Base-by-base conservation (phyloP, 805 yeast species). In the Candida namnaoensis region DNA sequence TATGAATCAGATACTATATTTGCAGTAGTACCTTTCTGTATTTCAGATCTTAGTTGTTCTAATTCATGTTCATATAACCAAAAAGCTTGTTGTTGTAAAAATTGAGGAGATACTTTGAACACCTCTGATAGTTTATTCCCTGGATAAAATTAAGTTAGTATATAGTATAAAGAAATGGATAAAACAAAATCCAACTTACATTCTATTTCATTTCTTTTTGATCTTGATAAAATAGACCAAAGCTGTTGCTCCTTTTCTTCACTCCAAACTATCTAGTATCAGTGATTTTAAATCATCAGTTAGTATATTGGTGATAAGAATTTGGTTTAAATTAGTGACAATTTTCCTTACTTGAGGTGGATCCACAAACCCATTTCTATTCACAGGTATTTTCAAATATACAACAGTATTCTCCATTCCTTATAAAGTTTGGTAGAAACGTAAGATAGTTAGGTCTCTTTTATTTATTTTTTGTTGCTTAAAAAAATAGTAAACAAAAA, bases 1-100 rank as follows among this genome's bases (percentile, higher is more conserved):
- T 8, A 11, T 10, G 35, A 15, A 10, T 14, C 35, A 10, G 35
- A 14, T 7, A 3, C n/a, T 30, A 12, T 30, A 6, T 9, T 11
- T 30, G 35, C 10, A 15, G 8, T 30, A 8, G 51, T 33, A 4
- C 48, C 53, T 38, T 35, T 44, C 35, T 52, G 55, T 7, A 56
- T 50, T 10, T 46, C 44, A 9, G 38, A 43, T 11, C 50, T 47
- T 25, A 56, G 38, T 32, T 53, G 54, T 26, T 56, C 57, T 25
- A 56, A 38, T 38, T 56, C 58, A 30, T 44, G 47, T 34, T 56
- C 60, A 32, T 56, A 56, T 11, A 56, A 42, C 58, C 60, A 54
- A 32, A 45, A 56, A 7, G 57, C 53, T 32, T 53, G 58, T 33
- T 53, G 58, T 39, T 56, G 60, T 2, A 56, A 44, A 23, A 56